Percentiles rank a stretch among this genome's conserved stretches.
phyloP scores from a whole-genome alignment of 768 basidiomycete genomes.

The Phanerochaete carnosa region DNA sequence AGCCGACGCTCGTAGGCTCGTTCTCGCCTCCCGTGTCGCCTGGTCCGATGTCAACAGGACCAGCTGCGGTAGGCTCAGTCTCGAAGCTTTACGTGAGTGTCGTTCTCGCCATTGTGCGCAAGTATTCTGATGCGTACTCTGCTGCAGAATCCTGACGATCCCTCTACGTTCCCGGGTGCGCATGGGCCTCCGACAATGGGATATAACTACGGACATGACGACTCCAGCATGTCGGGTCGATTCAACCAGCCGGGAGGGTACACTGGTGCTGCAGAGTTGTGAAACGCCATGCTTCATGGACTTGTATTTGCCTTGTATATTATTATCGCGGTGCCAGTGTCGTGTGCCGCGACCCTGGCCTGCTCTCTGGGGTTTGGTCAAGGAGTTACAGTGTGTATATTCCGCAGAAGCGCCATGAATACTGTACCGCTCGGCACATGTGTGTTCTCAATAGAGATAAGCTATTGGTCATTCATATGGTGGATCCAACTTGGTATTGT shows the following conservation, averaged over 20 bases:
- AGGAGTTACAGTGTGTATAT: too few relatives aligned
- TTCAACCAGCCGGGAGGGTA: background rate
- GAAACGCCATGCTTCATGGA: too few relatives aligned
- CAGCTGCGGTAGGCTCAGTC: too few relatives aligned
- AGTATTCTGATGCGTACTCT: too few relatives aligned
- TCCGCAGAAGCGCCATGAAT: too few relatives aligned
- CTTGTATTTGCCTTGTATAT: too few relatives aligned
- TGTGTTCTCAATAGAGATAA: too few relatives aligned
- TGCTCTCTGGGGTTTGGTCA: too few relatives aligned
- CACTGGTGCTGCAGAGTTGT: background rate
- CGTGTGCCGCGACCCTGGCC: too few relatives aligned
- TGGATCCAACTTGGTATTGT: background rate
- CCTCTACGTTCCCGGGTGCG: conserved; percentile 4
- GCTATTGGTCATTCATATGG: too few relatives aligned
- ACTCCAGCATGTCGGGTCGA: background rate
- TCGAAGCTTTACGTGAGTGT: background rate
- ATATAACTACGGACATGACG: background rate
- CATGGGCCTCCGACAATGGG: background rate
- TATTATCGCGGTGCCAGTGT: too few relatives aligned
- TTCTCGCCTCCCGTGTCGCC: background rate
- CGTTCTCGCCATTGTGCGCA: background rate
- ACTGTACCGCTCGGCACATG: too few relatives aligned
- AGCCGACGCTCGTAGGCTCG: background rate
- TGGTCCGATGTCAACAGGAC: background rate
- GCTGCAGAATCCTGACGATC: conserved; percentile 10